Evolutionary conservation across 352 stramenopile genomes (phyloP), one percentile per base, ranked within the genome.

Genomic region (Phytophthora litchii): DNA sequence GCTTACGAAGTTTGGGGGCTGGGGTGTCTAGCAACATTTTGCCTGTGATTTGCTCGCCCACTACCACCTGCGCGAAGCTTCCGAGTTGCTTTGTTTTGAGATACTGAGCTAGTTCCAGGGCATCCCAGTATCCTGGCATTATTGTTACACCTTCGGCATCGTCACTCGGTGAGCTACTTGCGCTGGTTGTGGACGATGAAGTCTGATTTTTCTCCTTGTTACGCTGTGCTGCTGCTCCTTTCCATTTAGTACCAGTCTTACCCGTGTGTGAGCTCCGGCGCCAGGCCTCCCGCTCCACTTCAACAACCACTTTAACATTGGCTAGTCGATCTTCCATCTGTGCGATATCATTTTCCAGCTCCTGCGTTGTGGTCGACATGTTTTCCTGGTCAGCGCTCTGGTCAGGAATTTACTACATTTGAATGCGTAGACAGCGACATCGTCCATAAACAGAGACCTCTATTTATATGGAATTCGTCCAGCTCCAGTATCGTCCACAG

Each of bases 221-320:
- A 42, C 13, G 32, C 1, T 5, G 14, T 36, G 35, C 13, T 23
- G 67, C 73, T n/a, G 79, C 79, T 8, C 78, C 60, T 37, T 74
- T 83, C 81, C 81, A 89, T 50, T 91, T 91, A 1, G 77, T 86
- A 13, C 81, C 79, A 4, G 51, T 65, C 29, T 80, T 85, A 13
- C 81, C 79, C 11, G 71, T 77, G 9, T 45, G 70, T 14, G 69
- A 80, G 37, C 65, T 77, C n/a, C 67, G 70, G 19, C 73, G 71
- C 81, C 81, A 91, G 3, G 73, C 75, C 13, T 78, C 62, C 20
- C 72, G 67, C 23, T 91, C 79, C 21, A 75, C 64, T 25, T 82
- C 80, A n/a, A 84, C 67, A 12, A 52, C 60, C 13, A 81, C 68
- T 62, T 88, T 86, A 16, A 76, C 81, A 37, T 37, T 74, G 13